Base-by-base conservation (phyloP, 116 monocot species). In the Dioscorea cayenensis region DNA sequence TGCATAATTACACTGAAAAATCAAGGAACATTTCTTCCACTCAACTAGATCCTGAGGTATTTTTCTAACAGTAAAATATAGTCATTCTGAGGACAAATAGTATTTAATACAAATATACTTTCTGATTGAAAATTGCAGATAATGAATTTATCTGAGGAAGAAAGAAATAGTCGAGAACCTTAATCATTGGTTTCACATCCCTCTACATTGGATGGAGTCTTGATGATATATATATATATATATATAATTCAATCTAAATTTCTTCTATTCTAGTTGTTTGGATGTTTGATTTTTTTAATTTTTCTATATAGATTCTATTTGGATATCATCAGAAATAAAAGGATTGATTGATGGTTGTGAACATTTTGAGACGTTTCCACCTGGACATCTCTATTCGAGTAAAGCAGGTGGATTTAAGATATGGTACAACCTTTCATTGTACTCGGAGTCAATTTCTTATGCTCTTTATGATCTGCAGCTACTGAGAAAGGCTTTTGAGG, bases 321-420 rank as follows among this genome's bases (percentile, higher is more conserved):
- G 95, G 95, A 85, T 95, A 72, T 89, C 95, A 38, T 92, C 92
- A 0, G 95, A 95, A 67, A 89, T 95, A 89, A 95, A 95, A 68
- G 95, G 95, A 14, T 68, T 95, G 65, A 89, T 82, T 61, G 92
- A 95, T 69, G 92, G 92, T 18, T 95, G 92, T 51, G 92, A 95
- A 63, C 95, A 92, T 66, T 95, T 92, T 28, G 87, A 92, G 83
- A 28, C 63, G 11, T 95, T 95, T 69, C 95, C 92, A 36, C 92
- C 95, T 36, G 92, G 92, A 5, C 86, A 95, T 77, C 37, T 95
- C 62, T 95, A 89, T 71, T 95, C 95, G 28, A 95, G 92, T 82
- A 95, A 89, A 75, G 69, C 65, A 29, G 80, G 83, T 17, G 76
- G 71, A 14, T 80, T 87, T 50, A 81, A 37, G 80, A 79, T 89